Base-by-base conservation (phyloP, 148 eudicot genomes). In the Chenopodium album region DNA sequence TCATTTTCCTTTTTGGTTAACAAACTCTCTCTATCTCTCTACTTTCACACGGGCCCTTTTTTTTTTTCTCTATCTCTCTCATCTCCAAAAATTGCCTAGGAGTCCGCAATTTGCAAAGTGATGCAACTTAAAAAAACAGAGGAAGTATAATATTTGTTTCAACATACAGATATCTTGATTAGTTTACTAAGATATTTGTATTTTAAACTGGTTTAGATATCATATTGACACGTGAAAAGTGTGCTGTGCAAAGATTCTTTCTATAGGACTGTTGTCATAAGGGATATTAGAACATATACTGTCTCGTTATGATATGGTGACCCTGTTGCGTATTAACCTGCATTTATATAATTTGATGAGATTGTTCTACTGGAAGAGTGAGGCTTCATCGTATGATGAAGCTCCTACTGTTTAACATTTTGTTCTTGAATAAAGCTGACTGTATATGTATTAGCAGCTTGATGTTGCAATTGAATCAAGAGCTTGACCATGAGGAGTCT, bases 401-500 rank as follows among this genome's bases (percentile, higher is more conserved):
- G 32, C 32, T n/a, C 41, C 26, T 67, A 31, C 7, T 29, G 74
- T 64, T 23, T 26, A 41, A 73, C 32, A 63, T 22, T 41, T 62
- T 37, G n/a, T 47, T 70, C 54, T 23, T 80, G 67, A 63, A 32
- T 76, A 29, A 71, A 9, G 76, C 69, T 73, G 64, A 66, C 47
- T 48, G 20, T 71, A 50, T 63, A 75, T 84, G 46, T 74, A 66
- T 19, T 83, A 80, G 64, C 87, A 92, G 98, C 86, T 86, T 92
- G 80, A 85, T 93, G 91, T 75, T 85, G 85, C 92, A 92, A 81
- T 81, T 87, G 66, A 93, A 84, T 88, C 95, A 93, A 88, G 97
- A 93, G n/a, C 83, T 84, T 85, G 95, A 92, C 66, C 91, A 82
- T 60, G 95, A 92, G 44, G 92, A 92, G n/a, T 66, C 95, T 76